Conservation (phyloP, 306 rosid species). For the Morella rubra region DNA sequence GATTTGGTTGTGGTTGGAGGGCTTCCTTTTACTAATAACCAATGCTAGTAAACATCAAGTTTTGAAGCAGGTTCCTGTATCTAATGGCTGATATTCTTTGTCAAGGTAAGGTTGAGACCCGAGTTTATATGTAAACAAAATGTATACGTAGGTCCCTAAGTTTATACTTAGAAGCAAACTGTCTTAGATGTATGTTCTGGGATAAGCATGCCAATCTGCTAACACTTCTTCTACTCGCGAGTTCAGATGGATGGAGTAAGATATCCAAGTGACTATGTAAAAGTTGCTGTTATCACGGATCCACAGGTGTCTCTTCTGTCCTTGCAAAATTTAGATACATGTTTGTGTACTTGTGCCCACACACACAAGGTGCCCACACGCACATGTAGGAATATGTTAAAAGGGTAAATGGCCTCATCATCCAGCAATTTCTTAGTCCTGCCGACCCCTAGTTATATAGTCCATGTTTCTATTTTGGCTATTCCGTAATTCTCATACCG, state of each 20-base stretch:
- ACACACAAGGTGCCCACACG: not conserved
- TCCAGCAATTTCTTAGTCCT: not conserved
- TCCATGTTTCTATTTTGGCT: not conserved
- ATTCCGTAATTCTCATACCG: not conserved
- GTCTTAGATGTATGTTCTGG: conserved; percentile 1
- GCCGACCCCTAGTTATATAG: not conserved
- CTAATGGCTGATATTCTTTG: not conserved
- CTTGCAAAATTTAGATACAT: not conserved
- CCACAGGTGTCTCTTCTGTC: conserved; percentile 59
- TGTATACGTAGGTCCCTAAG: not conserved
- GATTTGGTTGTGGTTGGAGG: not conserved
- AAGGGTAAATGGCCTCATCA: no score
- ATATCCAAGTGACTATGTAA: conserved; percentile 43
- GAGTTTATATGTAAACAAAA: not conserved
- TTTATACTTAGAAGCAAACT: not conserved
- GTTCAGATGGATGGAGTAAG: conserved; percentile 32
- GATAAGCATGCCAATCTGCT: not conserved
- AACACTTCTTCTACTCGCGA: conserved; percentile 24
- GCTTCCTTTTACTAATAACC: not conserved
- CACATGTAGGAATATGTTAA: not conserved
- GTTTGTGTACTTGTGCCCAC: no score
- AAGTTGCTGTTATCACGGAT: conserved; percentile 74
- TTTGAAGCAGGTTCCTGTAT: not conserved
- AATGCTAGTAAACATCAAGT: not conserved
- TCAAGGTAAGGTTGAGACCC: not conserved